These are phyloP conservation scores for Neofusicoccum parvum DNA, from an alignment of 2,329 filamentous ascomycete species.

Conservation along the genomic window DNA sequence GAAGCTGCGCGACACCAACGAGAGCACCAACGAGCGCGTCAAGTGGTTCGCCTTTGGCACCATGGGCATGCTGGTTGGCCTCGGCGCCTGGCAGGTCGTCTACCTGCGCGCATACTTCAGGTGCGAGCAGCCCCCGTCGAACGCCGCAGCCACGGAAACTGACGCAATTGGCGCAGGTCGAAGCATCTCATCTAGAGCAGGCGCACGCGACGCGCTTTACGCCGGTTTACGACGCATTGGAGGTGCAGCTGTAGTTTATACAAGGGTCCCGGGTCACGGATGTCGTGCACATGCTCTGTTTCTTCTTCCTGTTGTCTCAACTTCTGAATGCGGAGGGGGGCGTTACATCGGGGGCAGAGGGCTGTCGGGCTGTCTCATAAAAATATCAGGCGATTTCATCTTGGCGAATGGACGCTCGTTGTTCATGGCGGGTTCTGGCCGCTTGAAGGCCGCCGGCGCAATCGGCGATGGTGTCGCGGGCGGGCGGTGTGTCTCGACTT, in stretches of 20 bases:
- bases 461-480: background rate
- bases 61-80: constrained; percentile 83
- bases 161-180: constrained; percentile 31
- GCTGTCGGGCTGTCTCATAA: constrained; percentile 14
- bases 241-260: constrained; percentile 18
- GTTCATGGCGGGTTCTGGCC: background rate
- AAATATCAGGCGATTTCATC: constrained; percentile 15
- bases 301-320: constrained; percentile 4
- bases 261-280: constrained; percentile 12
- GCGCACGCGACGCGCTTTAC: constrained; percentile 7
- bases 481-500: background rate
- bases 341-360: background rate
- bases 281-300: constrained; percentile 15
- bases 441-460: background rate
- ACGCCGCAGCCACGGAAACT: background rate
- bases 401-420: background rate
- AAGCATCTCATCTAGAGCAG: constrained; percentile 54
- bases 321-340: constrained; percentile 4
- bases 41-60: constrained; percentile 98
- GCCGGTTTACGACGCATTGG: constrained; percentile 18
- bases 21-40: constrained; percentile 98
- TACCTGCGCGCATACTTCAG: constrained; percentile 98
- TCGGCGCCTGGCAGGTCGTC: constrained; percentile 97
- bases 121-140: constrained; percentile 45
- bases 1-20: constrained; percentile 96